Evolutionary conservation across 2,329 filamentous ascomycete genomes (phyloP).

Genomic region (Fusarium acutatum): DNA sequence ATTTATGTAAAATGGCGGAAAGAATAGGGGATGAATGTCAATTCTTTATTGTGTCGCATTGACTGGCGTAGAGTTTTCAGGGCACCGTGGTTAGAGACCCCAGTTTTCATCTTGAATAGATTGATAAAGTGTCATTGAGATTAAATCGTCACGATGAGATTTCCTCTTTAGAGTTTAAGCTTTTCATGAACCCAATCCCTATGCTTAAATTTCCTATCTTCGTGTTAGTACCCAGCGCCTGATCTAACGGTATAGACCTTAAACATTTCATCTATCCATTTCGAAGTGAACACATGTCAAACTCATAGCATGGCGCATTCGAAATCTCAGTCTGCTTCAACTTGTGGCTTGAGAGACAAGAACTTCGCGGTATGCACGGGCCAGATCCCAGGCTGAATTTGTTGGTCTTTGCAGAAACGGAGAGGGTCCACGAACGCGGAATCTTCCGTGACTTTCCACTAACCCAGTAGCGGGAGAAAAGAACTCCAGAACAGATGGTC

Average conservation of each 20-base stretch:
- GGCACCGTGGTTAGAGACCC: neutral
- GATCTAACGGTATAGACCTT: rapidly evolving
- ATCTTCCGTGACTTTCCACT: neutral
- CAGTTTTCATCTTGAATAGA: neutral
- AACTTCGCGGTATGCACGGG: neutral
- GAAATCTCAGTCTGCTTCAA: rapidly evolving
- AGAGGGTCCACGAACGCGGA: neutral
- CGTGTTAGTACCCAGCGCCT: rapidly evolving
- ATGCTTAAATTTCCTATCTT: neutral
- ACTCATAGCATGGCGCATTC: neutral
- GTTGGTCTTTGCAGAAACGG: neutral
- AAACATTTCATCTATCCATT: neutral
- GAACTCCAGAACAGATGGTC: too few relatives aligned
- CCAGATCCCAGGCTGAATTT: too few relatives aligned
- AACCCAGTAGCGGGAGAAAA: neutral
- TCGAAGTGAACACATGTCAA: neutral
- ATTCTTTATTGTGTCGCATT: neutral
- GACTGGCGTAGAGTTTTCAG: neutral
- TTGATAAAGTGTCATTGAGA: neutral
- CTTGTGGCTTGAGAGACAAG: too few relatives aligned
- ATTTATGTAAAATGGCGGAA: neutral
- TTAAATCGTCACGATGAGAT: neutral
- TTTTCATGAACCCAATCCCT: neutral
- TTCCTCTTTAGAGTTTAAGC: neutral
- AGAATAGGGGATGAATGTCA: neutral